phyloP scores from a whole-genome alignment of 306 rosid species.

The Vigna mungo region DNA sequence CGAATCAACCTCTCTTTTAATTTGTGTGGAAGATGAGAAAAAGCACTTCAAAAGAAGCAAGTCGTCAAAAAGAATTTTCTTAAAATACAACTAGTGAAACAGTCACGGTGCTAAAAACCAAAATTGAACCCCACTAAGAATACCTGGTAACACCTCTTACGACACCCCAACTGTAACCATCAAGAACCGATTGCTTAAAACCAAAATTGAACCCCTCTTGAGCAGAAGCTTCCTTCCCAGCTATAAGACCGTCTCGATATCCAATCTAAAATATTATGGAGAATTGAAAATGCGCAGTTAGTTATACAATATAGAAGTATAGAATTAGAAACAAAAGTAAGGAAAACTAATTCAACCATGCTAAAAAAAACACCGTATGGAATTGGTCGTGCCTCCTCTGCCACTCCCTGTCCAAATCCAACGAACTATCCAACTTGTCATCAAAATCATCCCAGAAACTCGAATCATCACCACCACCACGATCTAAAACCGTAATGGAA shows the following conservation, averaged over 20 bases:
- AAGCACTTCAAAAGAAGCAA: constrained; percentile 58
- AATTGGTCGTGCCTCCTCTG: constrained; percentile 71
- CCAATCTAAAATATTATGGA: constrained; percentile 58
- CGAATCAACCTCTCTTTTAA: constrained; percentile 65
- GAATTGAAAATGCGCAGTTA: constrained; percentile 20
- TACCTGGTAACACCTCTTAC: constrained; percentile 91
- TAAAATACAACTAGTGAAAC: constrained; percentile 5
- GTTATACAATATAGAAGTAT: not conserved
- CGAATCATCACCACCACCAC: constrained; percentile 54
- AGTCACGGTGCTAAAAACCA: not conserved
- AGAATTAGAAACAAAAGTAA: constrained; percentile 6
- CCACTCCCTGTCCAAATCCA: constrained; percentile 80
- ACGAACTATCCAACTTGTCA: constrained; percentile 53
- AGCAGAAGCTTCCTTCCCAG: constrained; percentile 81
- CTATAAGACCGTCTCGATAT: constrained; percentile 83
- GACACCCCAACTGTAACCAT: constrained; percentile 77
- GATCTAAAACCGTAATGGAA: constrained; percentile 49
- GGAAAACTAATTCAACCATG: constrained; percentile 4
- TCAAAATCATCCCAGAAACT: constrained; percentile 57
- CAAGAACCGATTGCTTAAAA: constrained; percentile 69
- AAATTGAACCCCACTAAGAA: constrained; percentile 13
- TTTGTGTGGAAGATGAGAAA: constrained; percentile 73
- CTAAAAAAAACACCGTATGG: constrained; percentile 63
- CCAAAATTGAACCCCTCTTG: constrained; percentile 91
- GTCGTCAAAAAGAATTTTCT: constrained; percentile 10